Percentiles rank a stretch among this genome's conserved stretches.
Conservation (phyloP, 805 yeast species). For the Candida suzukii region DNA sequence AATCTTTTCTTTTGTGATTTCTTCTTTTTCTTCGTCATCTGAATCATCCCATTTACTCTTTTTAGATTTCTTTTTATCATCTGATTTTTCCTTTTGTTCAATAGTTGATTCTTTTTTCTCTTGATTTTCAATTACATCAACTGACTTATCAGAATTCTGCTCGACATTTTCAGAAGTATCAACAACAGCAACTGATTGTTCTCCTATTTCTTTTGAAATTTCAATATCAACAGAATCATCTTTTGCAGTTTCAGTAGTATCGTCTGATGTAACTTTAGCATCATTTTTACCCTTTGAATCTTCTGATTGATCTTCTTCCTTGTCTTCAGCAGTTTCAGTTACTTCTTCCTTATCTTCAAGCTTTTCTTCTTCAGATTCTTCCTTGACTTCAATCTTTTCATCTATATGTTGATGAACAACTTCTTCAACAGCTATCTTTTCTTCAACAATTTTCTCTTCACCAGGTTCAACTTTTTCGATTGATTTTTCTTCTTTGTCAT, state of each 20-base stretch:
- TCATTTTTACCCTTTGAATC: too few relatives aligned
- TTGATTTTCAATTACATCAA: background rate
- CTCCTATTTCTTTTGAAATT: too few relatives aligned
- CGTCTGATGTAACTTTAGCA: too few relatives aligned
- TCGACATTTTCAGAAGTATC: too few relatives aligned
- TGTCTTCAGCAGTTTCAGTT: too few relatives aligned
- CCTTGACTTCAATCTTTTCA: background rate
- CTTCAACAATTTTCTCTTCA: background rate
- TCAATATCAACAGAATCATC: background rate
- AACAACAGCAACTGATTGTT: too few relatives aligned
- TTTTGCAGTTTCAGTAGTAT: background rate
- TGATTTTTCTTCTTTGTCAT: constrained; percentile 12
- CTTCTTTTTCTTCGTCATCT: background rate
- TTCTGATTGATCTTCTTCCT: too few relatives aligned
- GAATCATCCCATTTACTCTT: background rate
- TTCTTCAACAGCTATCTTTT: constrained; percentile 4
- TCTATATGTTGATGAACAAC: background rate
- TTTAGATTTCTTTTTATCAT: too few relatives aligned
- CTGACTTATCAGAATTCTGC: too few relatives aligned
- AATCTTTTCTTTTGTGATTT: background rate
- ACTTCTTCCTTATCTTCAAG: background rate
- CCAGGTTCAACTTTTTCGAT: background rate
- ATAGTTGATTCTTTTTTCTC: background rate
- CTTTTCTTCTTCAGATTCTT: constrained; percentile 1
- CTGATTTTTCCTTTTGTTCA: background rate